Evolutionary conservation across 2,329 filamentous ascomycete genomes (phyloP), one percentile per base, ranked within the genome.

Genomic region (Catunica adiposa): DNA sequence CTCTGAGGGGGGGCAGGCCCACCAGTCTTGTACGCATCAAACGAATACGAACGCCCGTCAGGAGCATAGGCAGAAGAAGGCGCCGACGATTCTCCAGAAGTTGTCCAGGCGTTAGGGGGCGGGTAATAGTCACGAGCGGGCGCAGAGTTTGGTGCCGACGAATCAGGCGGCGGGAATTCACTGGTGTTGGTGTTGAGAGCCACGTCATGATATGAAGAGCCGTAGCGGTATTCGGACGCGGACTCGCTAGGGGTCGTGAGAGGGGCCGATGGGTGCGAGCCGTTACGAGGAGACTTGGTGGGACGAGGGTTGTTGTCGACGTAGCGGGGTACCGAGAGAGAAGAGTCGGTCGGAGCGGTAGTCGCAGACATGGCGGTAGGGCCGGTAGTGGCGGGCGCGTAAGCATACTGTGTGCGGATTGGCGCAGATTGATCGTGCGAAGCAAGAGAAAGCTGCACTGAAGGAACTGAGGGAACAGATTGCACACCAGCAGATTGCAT

Each of bases 181-280:
- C 37, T 44, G n/a, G 56, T 47, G 59, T 61, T 65, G 59, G 62
- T 64, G 53, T 63, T 64, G 9, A 60, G 47, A 14, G 59, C 51
- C 2, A 69, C 66, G 20, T 66, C 62, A 15, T 65, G 64, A 58
- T 71, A 71, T 1, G 67, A 70, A 1, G 76, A 70, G 2, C 74
- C 73, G 60, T 80, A 80, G 54, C 78, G 72, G 63, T 80, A 80
- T 62, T 80, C 77, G 22, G 71, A 69, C 0, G 75, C 67, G 3
- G 70, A 63, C 42, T 78, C 76, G 52, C 71, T 71, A 62, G 70
- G 72, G 37, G 69, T 67, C 31, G 77, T 66, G 22, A 76, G 75
- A 40, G 70, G 68, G 11, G 67, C 65, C 1, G 77, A 78, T 53
- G 74, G 73, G 60, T 79, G 74, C 63, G 70, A 73, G 9, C 67